Evolutionary conservation across 768 basidiomycete genomes (phyloP).

Genomic region (Auricularia cornea): DNA sequence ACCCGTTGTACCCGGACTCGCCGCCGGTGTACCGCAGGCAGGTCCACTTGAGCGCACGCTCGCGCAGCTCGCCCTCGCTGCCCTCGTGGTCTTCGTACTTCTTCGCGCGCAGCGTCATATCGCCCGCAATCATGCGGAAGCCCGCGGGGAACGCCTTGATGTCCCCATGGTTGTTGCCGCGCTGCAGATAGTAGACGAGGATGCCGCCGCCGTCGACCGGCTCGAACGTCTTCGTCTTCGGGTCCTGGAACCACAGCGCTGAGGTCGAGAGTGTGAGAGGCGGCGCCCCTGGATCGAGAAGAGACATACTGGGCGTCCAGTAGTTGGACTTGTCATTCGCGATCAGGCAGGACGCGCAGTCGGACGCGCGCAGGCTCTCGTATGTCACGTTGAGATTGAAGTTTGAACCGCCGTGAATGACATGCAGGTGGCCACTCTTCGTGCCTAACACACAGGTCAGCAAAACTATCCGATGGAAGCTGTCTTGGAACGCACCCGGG

Average conservation of each 20-base stretch:
- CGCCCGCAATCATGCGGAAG: conserved; percentile 6
- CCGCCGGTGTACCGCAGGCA: conserved; percentile 33
- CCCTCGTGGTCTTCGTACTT: neutral
- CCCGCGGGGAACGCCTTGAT: conserved; percentile 4
- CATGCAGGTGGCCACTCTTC: neutral
- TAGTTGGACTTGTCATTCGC: neutral
- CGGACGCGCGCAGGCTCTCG: neutral
- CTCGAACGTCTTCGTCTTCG: neutral
- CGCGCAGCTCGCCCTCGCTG: conserved; percentile 6
- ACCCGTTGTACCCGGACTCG: conserved; percentile 11
- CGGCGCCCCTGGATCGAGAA: too few species aligned
- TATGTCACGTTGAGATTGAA: neutral
- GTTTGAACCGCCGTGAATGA: neutral
- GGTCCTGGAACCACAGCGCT: neutral
- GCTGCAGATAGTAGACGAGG: conserved; percentile 6
- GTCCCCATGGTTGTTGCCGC: neutral
- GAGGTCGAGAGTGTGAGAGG: neutral
- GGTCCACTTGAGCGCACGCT: conserved; percentile 30
- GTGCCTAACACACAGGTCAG: neutral
- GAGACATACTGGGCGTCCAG: neutral
- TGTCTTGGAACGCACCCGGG: neutral
- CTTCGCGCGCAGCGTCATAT: neutral
- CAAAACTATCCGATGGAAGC: neutral
- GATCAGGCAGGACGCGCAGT: neutral
- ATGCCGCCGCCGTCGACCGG: neutral